A percentile compares a stretch with the other conserved stretches of the same genome.
These are phyloP conservation scores for Betula pendula DNA, from an alignment of 306 rosid species.

Conservation along the genomic window DNA sequence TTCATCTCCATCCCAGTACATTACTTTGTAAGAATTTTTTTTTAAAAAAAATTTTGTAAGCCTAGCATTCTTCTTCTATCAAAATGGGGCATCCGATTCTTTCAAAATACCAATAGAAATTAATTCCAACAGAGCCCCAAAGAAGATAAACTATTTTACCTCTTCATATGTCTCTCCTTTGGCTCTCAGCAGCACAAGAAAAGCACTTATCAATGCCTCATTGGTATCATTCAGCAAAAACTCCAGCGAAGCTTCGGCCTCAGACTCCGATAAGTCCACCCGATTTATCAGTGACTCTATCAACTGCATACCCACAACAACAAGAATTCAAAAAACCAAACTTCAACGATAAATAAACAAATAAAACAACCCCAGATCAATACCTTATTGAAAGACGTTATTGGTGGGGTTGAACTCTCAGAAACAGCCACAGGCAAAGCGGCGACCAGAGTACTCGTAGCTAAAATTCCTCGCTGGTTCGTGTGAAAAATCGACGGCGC, in stretches of 20 bases:
- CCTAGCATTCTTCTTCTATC: too few species aligned
- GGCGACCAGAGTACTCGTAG: constrained; percentile 22
- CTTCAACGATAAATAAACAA: not conserved
- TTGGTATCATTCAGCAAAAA: constrained; percentile 58
- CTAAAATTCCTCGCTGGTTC: constrained; percentile 10
- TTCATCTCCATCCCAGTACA: too few species aligned
- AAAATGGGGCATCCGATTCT: not conserved
- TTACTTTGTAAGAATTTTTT: too few species aligned
- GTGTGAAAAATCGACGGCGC: not conserved
- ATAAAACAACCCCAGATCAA: not conserved
- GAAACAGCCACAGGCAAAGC: constrained; percentile 23
- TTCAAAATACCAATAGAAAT: not conserved
- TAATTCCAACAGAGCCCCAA: not conserved
- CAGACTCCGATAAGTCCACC: constrained; percentile 61
- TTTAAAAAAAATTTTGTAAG: too few species aligned
- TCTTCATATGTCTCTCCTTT: constrained; percentile 94
- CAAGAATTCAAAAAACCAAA: not conserved
- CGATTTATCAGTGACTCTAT: constrained; percentile 67
- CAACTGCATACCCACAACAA: constrained; percentile 42
- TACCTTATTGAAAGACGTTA: constrained; percentile 43
- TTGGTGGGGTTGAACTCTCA: not conserved
- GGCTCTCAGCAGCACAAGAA: constrained; percentile 82
- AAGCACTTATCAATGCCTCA: constrained; percentile 85
- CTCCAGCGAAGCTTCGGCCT: constrained; percentile 72
- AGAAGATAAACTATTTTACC: constrained; percentile 40